Evolutionary conservation across 2,329 filamentous ascomycete species (phyloP).

Genomic region (Venturia aucupariae): DNA sequence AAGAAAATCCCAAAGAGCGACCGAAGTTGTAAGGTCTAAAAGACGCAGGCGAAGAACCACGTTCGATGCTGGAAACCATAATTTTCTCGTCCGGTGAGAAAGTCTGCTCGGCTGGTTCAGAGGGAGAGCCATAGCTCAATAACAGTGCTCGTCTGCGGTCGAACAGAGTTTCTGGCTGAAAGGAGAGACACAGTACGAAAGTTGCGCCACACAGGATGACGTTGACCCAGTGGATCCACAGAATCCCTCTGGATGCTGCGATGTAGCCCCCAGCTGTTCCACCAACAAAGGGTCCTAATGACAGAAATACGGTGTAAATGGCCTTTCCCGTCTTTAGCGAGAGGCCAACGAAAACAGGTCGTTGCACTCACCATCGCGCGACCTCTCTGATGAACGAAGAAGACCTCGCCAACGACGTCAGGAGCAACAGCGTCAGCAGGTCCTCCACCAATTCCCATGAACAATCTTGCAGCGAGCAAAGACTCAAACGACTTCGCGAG

Average conservation of each 20-base stretch:
- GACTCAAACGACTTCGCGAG: slow-evolving; percentile 28
- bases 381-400: slow-evolving; percentile 18
- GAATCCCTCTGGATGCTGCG: slow-evolving; percentile 21
- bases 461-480: slow-evolving; percentile 28
- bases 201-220: slow-evolving; percentile 27
- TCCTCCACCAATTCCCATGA: slow-evolving; percentile 29
- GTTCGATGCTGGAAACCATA: not conserved
- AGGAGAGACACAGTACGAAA: slow-evolving; percentile 27
- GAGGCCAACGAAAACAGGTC: not conserved
- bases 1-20: slow-evolving; percentile 28
- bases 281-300: not conserved
- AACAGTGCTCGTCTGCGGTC: slow-evolving; percentile 22
- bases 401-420: slow-evolving; percentile 23
- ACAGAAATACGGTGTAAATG: not conserved
- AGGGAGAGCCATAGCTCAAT: slow-evolving; percentile 16
- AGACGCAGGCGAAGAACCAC: not conserved
- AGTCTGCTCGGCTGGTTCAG: slow-evolving; percentile 20
- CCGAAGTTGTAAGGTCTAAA: slow-evolving; percentile 20
- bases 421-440: slow-evolving; percentile 33
- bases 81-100: not conserved
- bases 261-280: not conserved
- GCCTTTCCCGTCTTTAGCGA: not conserved
- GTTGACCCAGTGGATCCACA: slow-evolving; percentile 34
- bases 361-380: slow-evolving; percentile 27
- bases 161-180: slow-evolving; percentile 33